Evolutionary conservation across 805 yeast species (phyloP).

Genomic region (Starmerella vitae): DNA sequence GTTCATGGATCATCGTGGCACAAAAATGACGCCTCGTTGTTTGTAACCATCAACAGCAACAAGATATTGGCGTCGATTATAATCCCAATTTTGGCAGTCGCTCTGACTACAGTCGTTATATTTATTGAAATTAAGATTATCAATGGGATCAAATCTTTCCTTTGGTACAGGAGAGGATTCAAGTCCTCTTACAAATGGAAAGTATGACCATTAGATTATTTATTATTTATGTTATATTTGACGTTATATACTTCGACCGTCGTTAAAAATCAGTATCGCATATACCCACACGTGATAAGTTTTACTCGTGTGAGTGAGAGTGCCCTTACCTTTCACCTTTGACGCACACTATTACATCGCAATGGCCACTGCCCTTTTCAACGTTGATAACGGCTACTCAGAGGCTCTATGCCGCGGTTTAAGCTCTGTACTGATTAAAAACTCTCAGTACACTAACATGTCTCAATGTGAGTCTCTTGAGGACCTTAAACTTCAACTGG

Average conservation of each 20-base stretch:
- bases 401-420: slow-evolving; percentile 95
- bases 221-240: background rate
- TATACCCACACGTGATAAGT: no score
- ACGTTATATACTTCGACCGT: no score
- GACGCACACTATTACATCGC: no score
- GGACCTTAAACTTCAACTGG: slow-evolving; percentile 82
- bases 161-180: no score
- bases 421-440: slow-evolving; percentile 63
- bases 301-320: no score
- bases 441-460: slow-evolving; percentile 74
- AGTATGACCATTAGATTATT: background rate
- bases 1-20: slow-evolving; percentile 90
- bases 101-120: background rate
- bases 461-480: slow-evolving; percentile 94
- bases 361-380: slow-evolving; percentile 95
- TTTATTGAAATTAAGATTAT: background rate
- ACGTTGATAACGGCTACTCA: slow-evolving; percentile 75
- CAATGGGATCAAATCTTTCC: background rate
- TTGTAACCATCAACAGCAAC: slow-evolving; percentile 62
- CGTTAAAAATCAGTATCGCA: no score
- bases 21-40: slow-evolving; percentile 67
- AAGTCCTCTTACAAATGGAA: no score
- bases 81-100: background rate
- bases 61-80: background rate
- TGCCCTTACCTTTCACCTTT: no score